Base-by-base conservation (phyloP, 192 early-diverging fungal species). In the Coemansia sp. region DNA sequence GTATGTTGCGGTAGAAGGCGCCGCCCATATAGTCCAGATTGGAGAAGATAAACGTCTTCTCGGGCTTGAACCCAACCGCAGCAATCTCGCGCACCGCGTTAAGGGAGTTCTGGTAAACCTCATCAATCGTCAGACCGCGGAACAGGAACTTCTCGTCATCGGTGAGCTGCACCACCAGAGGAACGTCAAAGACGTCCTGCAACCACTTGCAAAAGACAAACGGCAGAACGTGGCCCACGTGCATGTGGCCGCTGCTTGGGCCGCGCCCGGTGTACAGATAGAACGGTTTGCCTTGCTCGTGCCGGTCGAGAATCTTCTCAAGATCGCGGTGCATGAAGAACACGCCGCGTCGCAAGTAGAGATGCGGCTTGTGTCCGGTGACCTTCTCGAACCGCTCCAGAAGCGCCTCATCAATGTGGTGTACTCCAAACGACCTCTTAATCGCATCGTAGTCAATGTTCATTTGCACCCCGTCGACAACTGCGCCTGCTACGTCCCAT, bases 61-160 rank as follows among this genome's bases (percentile, higher is more conserved):
- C 89, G 15, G 93, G 92, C 59, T 96, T 92, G 80, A 97, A 99
- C 0, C 95, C 95, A 72, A 93, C 91, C 5, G 96, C 91, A 69
- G 97, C 95, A 64, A 99, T 95, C 74, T 98, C 95, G 68, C 89
- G 92, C 53, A 94, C 96, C 19, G 97, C 96, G 50, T 90, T 87
- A 38, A 75, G 74, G 16, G 90, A 85, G 74, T 88, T 95, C 69
- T 93, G 77, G 65, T 87, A 81, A 18, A 87, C 87, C 40, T 95
- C 86, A 37, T 95, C 96, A 9, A 95, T 54, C 56, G 92, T 95
- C 60, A 99, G 76, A 19, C 91, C 91, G 77, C 95, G 96, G 88
- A 98, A 99, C 79, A 99, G 74, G 78, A 93, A 99, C 87, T 98
- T 99, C 85, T 99, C 97, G 75, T 99, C 97, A 75, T 99, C 97